Conservation (phyloP, 225 moss, liverwort and hornwort species). For the Anthoceros angustus region DNA sequence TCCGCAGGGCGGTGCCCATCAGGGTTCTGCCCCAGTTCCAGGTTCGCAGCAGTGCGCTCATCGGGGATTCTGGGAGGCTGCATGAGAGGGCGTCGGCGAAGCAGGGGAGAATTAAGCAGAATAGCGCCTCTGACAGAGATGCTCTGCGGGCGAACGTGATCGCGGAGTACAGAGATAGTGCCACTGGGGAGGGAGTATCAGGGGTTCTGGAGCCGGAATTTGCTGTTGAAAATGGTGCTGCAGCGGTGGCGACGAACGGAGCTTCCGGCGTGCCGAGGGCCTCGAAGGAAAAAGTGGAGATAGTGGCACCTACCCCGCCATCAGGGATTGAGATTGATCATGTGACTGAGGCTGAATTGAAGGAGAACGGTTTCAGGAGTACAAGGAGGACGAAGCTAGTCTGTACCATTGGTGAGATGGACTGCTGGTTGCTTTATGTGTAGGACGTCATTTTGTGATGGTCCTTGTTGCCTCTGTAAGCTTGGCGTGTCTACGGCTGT, state of each 20-base stretch:
- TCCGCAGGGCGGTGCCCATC: neutral
- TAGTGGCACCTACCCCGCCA: neutral
- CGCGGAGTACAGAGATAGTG: neutral
- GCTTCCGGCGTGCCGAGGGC: neutral
- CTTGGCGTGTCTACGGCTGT: neutral
- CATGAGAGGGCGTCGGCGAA: neutral
- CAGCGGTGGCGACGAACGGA: neutral
- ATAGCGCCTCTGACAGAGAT: neutral
- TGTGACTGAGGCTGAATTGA: conserved; percentile 28
- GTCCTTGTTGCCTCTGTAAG: neutral
- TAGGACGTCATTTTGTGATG: neutral
- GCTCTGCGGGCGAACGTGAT: neutral
- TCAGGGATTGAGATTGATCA: conserved; percentile 22
- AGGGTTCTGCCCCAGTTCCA: neutral
- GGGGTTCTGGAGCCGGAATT: neutral
- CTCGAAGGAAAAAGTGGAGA: neutral
- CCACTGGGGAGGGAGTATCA: neutral
- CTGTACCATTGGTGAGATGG: conserved; percentile 40
- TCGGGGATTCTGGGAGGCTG: neutral
- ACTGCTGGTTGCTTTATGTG: neutral
- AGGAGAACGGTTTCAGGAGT: conserved; percentile 35
- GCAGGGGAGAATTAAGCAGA: neutral
- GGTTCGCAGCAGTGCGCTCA: neutral
- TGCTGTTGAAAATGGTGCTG: neutral
- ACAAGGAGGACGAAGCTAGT: conserved; percentile 43